These are phyloP conservation scores for Phytophthora litchii DNA, from an alignment of 352 stramenopile genomes.

Conservation along the genomic window DNA sequence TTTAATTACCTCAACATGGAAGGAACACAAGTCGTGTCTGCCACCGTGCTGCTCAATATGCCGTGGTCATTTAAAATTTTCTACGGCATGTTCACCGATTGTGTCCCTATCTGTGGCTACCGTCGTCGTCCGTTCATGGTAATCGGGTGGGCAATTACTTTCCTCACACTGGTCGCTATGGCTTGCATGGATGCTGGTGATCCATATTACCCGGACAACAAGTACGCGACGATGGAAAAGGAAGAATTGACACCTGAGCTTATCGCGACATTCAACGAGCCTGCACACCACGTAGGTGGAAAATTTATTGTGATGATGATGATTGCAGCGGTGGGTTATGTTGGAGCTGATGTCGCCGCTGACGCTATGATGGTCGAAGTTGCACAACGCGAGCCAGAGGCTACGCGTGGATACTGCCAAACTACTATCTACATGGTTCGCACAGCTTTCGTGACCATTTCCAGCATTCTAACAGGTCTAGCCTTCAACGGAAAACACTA, in stretches of 20 bases:
- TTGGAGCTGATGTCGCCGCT: constrained; percentile 43
- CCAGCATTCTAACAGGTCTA: constrained; percentile 41
- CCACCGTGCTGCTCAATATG: constrained; percentile 42
- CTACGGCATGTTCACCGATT: constrained; percentile 56
- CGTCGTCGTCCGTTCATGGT: constrained; percentile 61
- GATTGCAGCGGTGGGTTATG: constrained; percentile 48
- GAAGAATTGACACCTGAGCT: constrained; percentile 29
- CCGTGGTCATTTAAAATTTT: constrained; percentile 65
- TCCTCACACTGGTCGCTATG: constrained; percentile 50
- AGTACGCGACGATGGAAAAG: constrained; percentile 27
- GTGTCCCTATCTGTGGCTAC: constrained; percentile 52
- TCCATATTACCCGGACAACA: constrained; percentile 53
- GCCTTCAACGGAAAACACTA: constrained; percentile 56
- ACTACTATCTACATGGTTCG: constrained; percentile 42
- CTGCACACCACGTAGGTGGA: constrained; percentile 27
- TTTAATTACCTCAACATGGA: constrained; percentile 56
- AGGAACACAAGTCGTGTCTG: constrained; percentile 44
- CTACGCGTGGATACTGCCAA: constrained; percentile 32
- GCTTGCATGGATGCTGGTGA: constrained; percentile 30
- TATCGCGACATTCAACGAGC: constrained; percentile 35
- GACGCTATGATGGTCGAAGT: constrained; percentile 51
- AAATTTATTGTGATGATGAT: constrained; percentile 58
- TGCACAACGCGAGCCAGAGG: constrained; percentile 39
- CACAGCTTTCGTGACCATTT: constrained; percentile 46
- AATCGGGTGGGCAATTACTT: constrained; percentile 48